These are phyloP conservation scores for Scutellaria baicalensis DNA, from an alignment of 257 asterid species.

Conservation along the genomic window DNA sequence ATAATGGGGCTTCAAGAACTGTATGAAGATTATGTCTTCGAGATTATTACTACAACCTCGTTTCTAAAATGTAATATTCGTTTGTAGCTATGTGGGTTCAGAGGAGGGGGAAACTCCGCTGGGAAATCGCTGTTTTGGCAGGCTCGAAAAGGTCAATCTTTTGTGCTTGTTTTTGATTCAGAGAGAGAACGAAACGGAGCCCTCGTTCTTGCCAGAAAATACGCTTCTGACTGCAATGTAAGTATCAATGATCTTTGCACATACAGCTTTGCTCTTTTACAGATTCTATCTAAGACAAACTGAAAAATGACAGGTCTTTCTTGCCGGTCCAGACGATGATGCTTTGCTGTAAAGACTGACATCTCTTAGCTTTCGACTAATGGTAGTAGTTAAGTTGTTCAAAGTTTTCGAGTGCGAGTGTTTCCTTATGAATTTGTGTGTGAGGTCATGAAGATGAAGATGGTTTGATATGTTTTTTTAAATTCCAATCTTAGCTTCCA, in stretches of 20 bases:
- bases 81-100: slow-evolving; percentile 78
- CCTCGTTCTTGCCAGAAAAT: slow-evolving; percentile 64
- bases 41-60: background rate
- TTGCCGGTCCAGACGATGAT: slow-evolving; percentile 96
- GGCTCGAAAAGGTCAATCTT: slow-evolving; percentile 81
- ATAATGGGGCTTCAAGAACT: too few species aligned
- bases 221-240: slow-evolving; percentile 87
- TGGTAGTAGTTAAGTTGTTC: background rate
- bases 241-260: slow-evolving; percentile 21
- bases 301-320: slow-evolving; percentile 50
- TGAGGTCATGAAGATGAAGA: slow-evolving; percentile 14
- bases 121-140: slow-evolving; percentile 92
- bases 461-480: slow-evolving; percentile 23
- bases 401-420: slow-evolving; percentile 29
- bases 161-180: slow-evolving; percentile 78
- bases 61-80: background rate
- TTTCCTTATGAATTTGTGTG: background rate
- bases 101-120: slow-evolving; percentile 98
- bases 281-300: background rate
- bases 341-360: slow-evolving; percentile 68
- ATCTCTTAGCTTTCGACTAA: slow-evolving; percentile 25
- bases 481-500: slow-evolving; percentile 17
- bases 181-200: slow-evolving; percentile 85
- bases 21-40: background rate
- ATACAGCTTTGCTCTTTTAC: background rate